These are phyloP conservation scores for Ustilago bromivora DNA, from an alignment of 1,284 basidiomycete species.

Conservation along the genomic window DNA sequence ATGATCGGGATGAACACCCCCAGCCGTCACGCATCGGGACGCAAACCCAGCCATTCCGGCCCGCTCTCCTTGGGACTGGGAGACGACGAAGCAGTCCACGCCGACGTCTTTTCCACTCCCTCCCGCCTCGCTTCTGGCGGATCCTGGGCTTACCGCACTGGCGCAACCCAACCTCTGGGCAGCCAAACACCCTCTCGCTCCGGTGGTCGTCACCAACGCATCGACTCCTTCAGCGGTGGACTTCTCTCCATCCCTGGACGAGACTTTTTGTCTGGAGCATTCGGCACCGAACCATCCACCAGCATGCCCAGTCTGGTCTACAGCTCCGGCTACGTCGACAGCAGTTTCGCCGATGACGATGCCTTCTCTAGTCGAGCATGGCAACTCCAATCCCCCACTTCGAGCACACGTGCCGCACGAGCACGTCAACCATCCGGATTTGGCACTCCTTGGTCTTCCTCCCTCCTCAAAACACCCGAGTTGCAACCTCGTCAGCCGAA, in stretches of 20 bases:
- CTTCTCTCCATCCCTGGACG: conserved; percentile 43
- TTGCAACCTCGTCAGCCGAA: conserved; percentile 42
- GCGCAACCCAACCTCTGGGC: conserved; percentile 26
- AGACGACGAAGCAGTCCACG: conserved; percentile 43
- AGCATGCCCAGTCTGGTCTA: conserved; percentile 54
- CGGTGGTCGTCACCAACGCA: conserved; percentile 37
- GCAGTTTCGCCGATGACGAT: conserved; percentile 33
- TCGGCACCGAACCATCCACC: conserved; percentile 46
- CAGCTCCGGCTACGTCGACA: conserved; percentile 47
- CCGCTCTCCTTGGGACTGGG: conserved; percentile 40
- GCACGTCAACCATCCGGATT: conserved; percentile 46
- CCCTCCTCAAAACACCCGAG: conserved; percentile 52
- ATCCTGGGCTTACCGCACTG: conserved; percentile 40
- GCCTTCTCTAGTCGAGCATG: conserved; percentile 42
- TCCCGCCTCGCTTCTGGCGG: conserved; percentile 52
- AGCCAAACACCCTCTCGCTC: conserved; percentile 50
- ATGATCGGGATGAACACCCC: conserved; percentile 45
- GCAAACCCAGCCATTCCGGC: conserved; percentile 40
- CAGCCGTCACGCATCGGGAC: conserved; percentile 47
- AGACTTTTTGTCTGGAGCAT: conserved; percentile 46
- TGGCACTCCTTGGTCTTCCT: conserved; percentile 44
- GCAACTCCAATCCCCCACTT: conserved; percentile 55
- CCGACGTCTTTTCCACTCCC: conserved; percentile 60
- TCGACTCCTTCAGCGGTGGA: conserved; percentile 52
- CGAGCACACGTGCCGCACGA: conserved; percentile 47